Evolutionary conservation across 176 grass and related monocot species (phyloP).

Genomic region (Oryza longistaminata): DNA sequence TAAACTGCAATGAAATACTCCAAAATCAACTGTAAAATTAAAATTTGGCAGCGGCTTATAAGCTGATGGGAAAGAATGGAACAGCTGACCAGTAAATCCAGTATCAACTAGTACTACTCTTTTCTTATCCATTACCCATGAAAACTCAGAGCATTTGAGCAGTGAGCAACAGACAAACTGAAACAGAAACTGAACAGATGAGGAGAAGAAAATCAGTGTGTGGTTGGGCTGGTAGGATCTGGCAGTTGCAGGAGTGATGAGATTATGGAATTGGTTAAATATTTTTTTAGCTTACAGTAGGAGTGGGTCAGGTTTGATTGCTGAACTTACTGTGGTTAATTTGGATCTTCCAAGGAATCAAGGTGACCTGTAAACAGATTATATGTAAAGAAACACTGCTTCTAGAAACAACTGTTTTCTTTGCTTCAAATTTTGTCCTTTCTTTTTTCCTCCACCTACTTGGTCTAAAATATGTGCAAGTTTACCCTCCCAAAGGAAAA

Average conservation of each 20-base stretch:
- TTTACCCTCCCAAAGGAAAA: not conserved
- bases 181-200: not conserved
- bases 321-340: conserved; percentile 40
- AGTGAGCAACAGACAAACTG: not conserved
- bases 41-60: too few relatives aligned
- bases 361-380: not conserved
- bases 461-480: not conserved
- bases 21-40: too few relatives aligned
- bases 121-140: too few relatives aligned
- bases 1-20: too few relatives aligned
- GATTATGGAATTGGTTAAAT: not conserved
- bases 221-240: not conserved
- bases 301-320: conserved; percentile 50
- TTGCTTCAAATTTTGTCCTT: not conserved
- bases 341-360: conserved; percentile 18
- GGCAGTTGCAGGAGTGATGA: conserved; percentile 2
- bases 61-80: too few relatives aligned
- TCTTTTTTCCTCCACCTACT: not conserved
- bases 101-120: too few relatives aligned
- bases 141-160: not conserved
- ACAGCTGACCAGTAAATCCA: too few relatives aligned
- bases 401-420: not conserved
- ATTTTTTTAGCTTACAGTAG: conserved; percentile 39
- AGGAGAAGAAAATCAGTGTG: not conserved
- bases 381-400: not conserved